Base-by-base conservation (phyloP, 2,329 filamentous ascomycete genomes). In the Microdochium trichocladiopsis region DNA sequence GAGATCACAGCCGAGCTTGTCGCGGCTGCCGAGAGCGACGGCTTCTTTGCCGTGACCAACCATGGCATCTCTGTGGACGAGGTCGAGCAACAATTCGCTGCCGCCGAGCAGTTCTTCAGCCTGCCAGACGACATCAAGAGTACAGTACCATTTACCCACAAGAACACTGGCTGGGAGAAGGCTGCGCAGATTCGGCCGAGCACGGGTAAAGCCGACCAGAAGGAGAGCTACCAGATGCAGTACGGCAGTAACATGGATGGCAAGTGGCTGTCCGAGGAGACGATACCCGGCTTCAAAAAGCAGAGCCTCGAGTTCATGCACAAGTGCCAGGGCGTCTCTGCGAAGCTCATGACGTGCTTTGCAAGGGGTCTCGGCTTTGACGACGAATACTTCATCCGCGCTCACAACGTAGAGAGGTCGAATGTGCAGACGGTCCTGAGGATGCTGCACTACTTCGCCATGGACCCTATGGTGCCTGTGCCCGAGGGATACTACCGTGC, bases 201-300 rank as follows among this genome's bases (percentile, higher is more conserved):
- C 2, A 85, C 82, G 0, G 81, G 82, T 11, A 68, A 70, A 1
- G 71, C 77, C 1, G 82, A 86, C 63, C 73, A 72, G 49, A 85
- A 84, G 58, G 82, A 85, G 63, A 80, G 76, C 11, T 82, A 84
- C 60, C 81, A 84, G 62, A 68, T 85, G 63, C 81, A 85, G 60
- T 83, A 81, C 55, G 79, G 81, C n/a, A 68, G 69, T 49, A 74
- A 72, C 52, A 78, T 80, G 73, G 63, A 72, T 12, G 72, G 70
- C 47, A 66, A 69, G 53, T 85, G 82, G 81, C 68, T 82, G 11
- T 58, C 64, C 36, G 75, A 82, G 8, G 57, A 63, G 1, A 57
- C 68, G 1, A 63, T 82, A 0, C 74, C 78, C 0, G 74, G 72
- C 1, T 84, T 84, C 63, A 66, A 70, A 45, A 54, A 61, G 0